These are phyloP conservation scores for Pelargonium fulgidum DNA, from an alignment of 441 rosid genomes.

Conservation along the genomic window DNA sequence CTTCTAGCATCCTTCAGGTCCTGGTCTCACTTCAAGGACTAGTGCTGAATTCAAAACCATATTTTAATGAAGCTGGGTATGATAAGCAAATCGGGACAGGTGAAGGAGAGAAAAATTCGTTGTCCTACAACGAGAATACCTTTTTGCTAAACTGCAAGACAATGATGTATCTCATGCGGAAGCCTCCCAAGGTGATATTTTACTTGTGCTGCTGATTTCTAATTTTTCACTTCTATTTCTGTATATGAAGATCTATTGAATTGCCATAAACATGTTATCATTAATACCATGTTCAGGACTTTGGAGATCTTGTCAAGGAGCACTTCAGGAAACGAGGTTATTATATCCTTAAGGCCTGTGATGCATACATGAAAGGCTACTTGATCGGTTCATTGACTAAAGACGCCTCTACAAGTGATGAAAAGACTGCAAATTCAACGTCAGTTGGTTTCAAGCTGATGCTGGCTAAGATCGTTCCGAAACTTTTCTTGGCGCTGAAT, in stretches of 20 bases:
- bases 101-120: slow-evolving; percentile 94
- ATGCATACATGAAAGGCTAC: slow-evolving; percentile 84
- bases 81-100: slow-evolving; percentile 93
- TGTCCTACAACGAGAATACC: slow-evolving; percentile 88
- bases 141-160: slow-evolving; percentile 89
- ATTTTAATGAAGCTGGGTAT: slow-evolving; percentile 98
- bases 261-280: slow-evolving; percentile 6
- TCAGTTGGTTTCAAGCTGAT: slow-evolving; percentile 94
- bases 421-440: slow-evolving; percentile 46
- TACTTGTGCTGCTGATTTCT: not conserved
- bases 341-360: slow-evolving; percentile 84
- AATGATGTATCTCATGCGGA: slow-evolving; percentile 87
- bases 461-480: slow-evolving; percentile 76
- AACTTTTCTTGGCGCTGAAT: slow-evolving; percentile 51
- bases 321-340: slow-evolving; percentile 78
- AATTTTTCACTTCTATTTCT: not conserved
- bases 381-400: slow-evolving; percentile 70
- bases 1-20: slow-evolving; percentile 97
- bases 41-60: slow-evolving; percentile 88
- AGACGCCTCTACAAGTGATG: slow-evolving; percentile 49
- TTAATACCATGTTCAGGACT: slow-evolving; percentile 45
- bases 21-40: slow-evolving; percentile 95
- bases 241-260: not conserved
- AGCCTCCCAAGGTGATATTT: slow-evolving; percentile 69
- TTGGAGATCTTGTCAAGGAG: slow-evolving; percentile 61